Conservation (phyloP, 2,329 filamentous ascomycete genomes). For the Ceratocystis diversiconidia region DNA sequence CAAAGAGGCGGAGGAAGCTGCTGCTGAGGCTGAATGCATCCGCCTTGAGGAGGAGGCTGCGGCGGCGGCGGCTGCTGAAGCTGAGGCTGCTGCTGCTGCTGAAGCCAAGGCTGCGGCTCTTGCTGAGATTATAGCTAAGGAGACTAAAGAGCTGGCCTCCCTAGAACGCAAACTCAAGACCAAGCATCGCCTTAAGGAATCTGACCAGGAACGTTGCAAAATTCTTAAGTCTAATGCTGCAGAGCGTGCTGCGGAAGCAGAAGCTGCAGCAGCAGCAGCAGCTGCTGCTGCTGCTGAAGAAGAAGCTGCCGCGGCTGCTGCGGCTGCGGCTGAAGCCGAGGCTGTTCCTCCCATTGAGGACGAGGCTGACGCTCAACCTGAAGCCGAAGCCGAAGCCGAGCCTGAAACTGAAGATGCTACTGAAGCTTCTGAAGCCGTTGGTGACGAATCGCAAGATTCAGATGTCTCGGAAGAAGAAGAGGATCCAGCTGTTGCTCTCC, state of each 20-base stretch:
- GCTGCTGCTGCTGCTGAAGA: not conserved
- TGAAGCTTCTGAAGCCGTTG: not conserved
- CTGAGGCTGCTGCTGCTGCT: slow-evolving; percentile 10
- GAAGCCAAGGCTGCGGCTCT: not conserved
- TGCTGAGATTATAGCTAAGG: slow-evolving; percentile 3
- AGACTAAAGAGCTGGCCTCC: slow-evolving; percentile 12
- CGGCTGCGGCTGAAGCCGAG: not conserved
- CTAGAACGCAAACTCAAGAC: slow-evolving; percentile 8
- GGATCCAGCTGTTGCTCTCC: not conserved
- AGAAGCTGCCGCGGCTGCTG: slow-evolving; percentile 1
- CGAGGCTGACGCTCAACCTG: not conserved
- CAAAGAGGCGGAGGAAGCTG: slow-evolving; percentile 23
- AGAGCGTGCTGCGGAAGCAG: slow-evolving; percentile 2
- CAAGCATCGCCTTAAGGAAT: not conserved
- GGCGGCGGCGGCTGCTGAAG: slow-evolving; percentile 23
- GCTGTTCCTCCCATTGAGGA: not conserved
- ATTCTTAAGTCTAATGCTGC: slow-evolving; percentile 8
- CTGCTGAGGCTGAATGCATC: not conserved
- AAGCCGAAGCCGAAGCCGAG: not conserved
- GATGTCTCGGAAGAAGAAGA: slow-evolving; percentile 7
- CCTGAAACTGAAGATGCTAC: not conserved
- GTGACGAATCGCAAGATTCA: slow-evolving; percentile 7
- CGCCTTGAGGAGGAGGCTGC: slow-evolving; percentile 21
- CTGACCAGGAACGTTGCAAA: slow-evolving; percentile 8
- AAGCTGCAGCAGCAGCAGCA: not conserved